phyloP scores from a whole-genome alignment of 1,284 basidiomycete species.

The Violaceomyces palustris region DNA sequence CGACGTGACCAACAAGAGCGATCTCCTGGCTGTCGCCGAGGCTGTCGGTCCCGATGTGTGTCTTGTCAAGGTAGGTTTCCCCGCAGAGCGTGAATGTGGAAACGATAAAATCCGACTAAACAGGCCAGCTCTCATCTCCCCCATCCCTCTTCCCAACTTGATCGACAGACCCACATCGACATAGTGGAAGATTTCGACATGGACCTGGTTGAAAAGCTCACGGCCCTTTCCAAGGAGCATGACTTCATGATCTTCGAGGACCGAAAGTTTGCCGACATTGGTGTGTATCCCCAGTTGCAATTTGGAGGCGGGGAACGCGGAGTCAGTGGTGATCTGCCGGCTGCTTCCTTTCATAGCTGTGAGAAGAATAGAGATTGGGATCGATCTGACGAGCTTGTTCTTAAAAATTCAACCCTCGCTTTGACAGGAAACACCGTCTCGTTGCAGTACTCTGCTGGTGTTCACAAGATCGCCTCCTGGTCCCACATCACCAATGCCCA shows the following conservation, averaged over 20 bases:
- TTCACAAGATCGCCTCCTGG: slow-evolving; percentile 92
- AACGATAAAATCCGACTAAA: neutral
- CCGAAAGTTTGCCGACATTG: slow-evolving; percentile 98
- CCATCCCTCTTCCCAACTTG: neutral
- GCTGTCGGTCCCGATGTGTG: slow-evolving; percentile 82
- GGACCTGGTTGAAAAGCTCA: slow-evolving; percentile 67
- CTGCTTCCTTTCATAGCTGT: too few species aligned
- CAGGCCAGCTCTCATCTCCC: too few species aligned
- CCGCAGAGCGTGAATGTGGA: neutral
- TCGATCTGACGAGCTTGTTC: too few species aligned
- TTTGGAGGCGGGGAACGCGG: too few species aligned
- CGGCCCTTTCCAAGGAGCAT: slow-evolving; percentile 69
- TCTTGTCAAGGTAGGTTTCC: slow-evolving; percentile 69
- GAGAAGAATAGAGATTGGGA: too few species aligned
- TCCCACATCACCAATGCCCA: slow-evolving; percentile 97
- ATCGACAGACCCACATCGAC: slow-evolving; percentile 83
- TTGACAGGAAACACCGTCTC: slow-evolving; percentile 85
- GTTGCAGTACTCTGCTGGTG: slow-evolving; percentile 86
- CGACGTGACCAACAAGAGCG: slow-evolving; percentile 77
- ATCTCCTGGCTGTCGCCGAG: slow-evolving; percentile 81
- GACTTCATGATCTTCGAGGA: slow-evolving; percentile 98
- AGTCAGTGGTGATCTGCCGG: too few species aligned
- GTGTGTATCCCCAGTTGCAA: slow-evolving; percentile 55
- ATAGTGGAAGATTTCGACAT: slow-evolving; percentile 86
- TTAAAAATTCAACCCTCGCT: slow-evolving; percentile 4